Percentiles rank a stretch among this genome's conserved stretches.
These are phyloP conservation scores for Gelatoporia subvermispora DNA, from an alignment of 768 basidiomycete genomes.

Conservation along the genomic window DNA sequence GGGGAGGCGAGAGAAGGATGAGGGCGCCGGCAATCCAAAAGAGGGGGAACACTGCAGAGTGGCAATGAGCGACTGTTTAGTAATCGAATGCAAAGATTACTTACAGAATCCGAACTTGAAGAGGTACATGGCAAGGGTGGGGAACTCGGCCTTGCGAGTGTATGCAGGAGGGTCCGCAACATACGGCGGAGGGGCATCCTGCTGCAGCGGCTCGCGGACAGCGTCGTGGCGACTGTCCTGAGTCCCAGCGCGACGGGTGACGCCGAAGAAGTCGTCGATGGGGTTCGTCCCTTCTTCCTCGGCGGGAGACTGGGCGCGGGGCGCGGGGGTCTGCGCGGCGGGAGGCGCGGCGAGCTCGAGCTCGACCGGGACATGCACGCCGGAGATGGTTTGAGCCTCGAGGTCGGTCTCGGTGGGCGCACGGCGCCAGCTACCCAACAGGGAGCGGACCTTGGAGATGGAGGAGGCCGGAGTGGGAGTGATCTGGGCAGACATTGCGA, in stretches of 20 bases:
- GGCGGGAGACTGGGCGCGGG: neutral
- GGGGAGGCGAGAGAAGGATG: constrained; percentile 38
- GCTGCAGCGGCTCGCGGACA: constrained; percentile 8
- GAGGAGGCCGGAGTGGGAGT: too few species aligned
- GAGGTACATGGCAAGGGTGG: constrained; percentile 41
- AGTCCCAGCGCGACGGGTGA: constrained; percentile 18
- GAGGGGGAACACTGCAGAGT: constrained; percentile 39
- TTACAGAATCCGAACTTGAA: constrained; percentile 48
- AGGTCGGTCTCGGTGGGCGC: constrained; percentile 1
- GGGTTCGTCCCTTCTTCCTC: constrained; percentile 1
- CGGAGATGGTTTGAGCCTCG: constrained; percentile 1
- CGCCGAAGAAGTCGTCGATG: constrained; percentile 24
- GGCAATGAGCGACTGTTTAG: neutral
- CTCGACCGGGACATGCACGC: neutral
- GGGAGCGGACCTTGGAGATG: neutral
- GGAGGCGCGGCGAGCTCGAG: neutral
- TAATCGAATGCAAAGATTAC: constrained; percentile 14
- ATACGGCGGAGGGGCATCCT: constrained; percentile 28
- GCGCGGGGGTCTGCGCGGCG: neutral
- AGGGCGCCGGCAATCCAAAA: constrained; percentile 41
- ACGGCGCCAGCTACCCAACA: constrained; percentile 2
- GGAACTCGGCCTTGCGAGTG: constrained; percentile 29
- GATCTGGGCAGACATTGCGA: too few species aligned
- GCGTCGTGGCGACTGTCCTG: constrained; percentile 30
- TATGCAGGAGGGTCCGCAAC: constrained; percentile 30